A percentile compares a stretch with the other conserved stretches of the same genome.
Conservation (phyloP, 2,329 filamentous ascomycete species). For the Trichoderma aggressivum region DNA sequence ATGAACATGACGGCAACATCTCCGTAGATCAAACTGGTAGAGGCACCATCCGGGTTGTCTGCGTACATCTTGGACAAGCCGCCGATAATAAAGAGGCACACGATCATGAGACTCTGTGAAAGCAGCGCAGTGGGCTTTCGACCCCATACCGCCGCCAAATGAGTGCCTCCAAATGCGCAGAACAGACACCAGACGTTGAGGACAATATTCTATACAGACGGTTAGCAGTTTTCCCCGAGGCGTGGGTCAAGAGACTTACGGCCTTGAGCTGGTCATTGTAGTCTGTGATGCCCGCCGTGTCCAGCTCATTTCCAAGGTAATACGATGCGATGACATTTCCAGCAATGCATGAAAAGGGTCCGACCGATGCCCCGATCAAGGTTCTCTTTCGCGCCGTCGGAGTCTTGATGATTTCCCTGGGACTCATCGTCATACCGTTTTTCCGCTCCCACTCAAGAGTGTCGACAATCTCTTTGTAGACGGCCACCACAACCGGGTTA, state of each 20-base stretch:
- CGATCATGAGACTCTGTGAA: constrained; percentile 36
- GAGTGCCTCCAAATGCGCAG: constrained; percentile 36
- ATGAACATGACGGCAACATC: constrained; percentile 49
- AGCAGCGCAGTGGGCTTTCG: constrained; percentile 39
- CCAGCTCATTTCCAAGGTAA: constrained; percentile 39
- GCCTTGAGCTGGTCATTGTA: constrained; percentile 41
- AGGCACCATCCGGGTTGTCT: constrained; percentile 18
- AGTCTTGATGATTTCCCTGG: constrained; percentile 27
- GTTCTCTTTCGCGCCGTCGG: constrained; percentile 37
- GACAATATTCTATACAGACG: constrained; percentile 41
- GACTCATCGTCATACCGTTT: constrained; percentile 33
- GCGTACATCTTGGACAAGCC: constrained; percentile 41
- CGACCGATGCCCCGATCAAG: constrained; percentile 26
- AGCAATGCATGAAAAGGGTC: constrained; percentile 32
- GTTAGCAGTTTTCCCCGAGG: constrained; percentile 19
- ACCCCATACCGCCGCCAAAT: constrained; percentile 32
- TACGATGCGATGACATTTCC: constrained; percentile 35
- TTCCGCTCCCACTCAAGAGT: constrained; percentile 29
- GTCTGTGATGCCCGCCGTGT: constrained; percentile 38
- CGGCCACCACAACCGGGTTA: constrained; percentile 30
- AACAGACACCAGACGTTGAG: constrained; percentile 49
- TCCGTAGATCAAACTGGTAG: constrained; percentile 32
- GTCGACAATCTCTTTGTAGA: constrained; percentile 37
- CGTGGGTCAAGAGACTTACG: constrained; percentile 23
- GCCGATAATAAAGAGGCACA: constrained; percentile 51